Evolutionary conservation across 1,139 yeast species (phyloP), one percentile per base, ranked within the genome.

Genomic region (Yamadazyma friedrichii): DNA sequence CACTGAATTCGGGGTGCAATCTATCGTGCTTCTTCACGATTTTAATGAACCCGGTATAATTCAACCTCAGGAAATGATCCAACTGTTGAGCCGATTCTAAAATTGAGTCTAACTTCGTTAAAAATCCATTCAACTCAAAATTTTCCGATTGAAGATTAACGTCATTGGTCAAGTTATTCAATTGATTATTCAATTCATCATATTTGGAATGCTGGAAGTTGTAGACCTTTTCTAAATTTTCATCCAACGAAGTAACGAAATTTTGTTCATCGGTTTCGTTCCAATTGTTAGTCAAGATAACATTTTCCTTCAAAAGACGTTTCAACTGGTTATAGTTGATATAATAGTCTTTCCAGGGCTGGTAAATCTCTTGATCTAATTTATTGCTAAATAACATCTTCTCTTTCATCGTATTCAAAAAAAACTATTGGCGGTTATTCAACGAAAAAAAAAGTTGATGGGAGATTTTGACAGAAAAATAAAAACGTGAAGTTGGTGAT

Each of bases 1-100:
- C 97, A 25, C 93, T 84, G 62, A 85, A 93, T 49, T 80, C 75
- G 15, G 89, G 78, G 60, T 91, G 97, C 49, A 91, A 65, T 44
- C 97, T 79, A 65, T 93, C 98, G 58, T 93, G 98, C 64, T 91
- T 93, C 70, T 93, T 91, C 51, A 91, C 97, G 53, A 93, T 88
- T 61, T 93, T 93, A 56, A 83, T 78, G 65, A 93, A 93, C 3
- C 98, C 98, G 16, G 98, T 91, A 67, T 84, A 93, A 64, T 93
- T 93, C 53, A 91, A 67, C 56, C 98, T 77, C 40, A 94, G 85
- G 65, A 93, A 93, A 56, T 81, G 88, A 59, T 91, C 97, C 56
- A 93, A 73, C 57, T 88, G 93, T 52, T 86, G 88, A 11, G 98
- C 88, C 51, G 79, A 74, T 15, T 81, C 76, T 45, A 93, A 72